Evolutionary conservation across 2,329 filamentous ascomycete genomes (phyloP), one percentile per base, ranked within the genome.

Genomic region (Alternaria tenuissima): DNA sequence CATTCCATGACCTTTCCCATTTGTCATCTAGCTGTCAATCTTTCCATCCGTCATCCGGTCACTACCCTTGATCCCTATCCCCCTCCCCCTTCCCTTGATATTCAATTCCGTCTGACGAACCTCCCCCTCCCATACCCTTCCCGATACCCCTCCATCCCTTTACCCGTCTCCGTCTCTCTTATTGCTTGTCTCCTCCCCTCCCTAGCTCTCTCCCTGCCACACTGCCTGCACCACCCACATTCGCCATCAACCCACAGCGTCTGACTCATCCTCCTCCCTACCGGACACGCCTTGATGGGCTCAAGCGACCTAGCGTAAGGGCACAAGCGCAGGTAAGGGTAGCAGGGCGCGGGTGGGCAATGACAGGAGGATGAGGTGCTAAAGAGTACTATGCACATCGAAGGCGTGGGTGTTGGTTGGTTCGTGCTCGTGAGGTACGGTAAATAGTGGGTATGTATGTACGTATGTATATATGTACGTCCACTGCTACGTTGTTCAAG

Each of bases 331-430:
- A 68, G 47, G 56, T 72, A 70, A 0, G 71, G 71, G 9, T 43
- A 57, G 12, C 48, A 46, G 3, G 70, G 71, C 9, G 41, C 36
- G 0, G 72, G 68, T 2, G 73, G 70, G 32, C 74, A 76, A n/a
- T 62, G 60, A 56, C 74, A 76, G 8, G 46, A 53, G 4, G 52
- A 71, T 20, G 46, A 55, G 14, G 54, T 44, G 14, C 48, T 41
- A n/a, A 72, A 76, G 44, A 69, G 38, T 30, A 73, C 62, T 28
- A 53, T 38, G 55, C 73, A 76, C 74, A 75, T 76, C 32, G 26
- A 8, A 12, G 5, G 32, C 6, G 32, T 32, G 9, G 8, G 9
- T 32, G 32, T 16, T 30, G 28, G 8, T 11, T 11, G 28, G 28
- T 26, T 26, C 24, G 24, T 26, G 24, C 24, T 26, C 24, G 24